Evolutionary conservation across 2,329 filamentous ascomycete genomes (phyloP).

Genomic region (Pseudogymnoascus sp.): DNA sequence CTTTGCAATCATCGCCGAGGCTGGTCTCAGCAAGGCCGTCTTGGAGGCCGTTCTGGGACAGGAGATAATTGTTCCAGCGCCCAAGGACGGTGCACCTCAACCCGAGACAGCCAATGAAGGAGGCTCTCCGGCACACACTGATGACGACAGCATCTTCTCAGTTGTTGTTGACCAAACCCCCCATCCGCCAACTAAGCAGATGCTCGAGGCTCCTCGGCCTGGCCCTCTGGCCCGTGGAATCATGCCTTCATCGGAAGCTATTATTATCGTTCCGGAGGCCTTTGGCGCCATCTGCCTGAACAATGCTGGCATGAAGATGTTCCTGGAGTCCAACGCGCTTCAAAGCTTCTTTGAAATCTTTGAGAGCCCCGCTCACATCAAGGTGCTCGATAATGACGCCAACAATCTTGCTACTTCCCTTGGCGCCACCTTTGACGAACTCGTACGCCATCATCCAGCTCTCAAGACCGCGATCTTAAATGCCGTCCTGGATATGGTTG

Average conservation of each 20-base stretch:
- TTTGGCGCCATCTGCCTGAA: slow-evolving; percentile 94
- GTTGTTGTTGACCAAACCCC: slow-evolving; percentile 32
- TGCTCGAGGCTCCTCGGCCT: slow-evolving; percentile 39
- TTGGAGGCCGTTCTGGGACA: slow-evolving; percentile 69
- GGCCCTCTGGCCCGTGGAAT: slow-evolving; percentile 60
- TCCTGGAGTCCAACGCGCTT: slow-evolving; percentile 73
- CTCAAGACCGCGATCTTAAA: slow-evolving; percentile 74
- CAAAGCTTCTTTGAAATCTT: slow-evolving; percentile 94
- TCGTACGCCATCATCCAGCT: slow-evolving; percentile 84
- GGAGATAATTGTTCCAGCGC: slow-evolving; percentile 22
- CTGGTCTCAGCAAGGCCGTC: slow-evolving; percentile 79
- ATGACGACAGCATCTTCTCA: slow-evolving; percentile 23
- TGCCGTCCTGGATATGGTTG: slow-evolving; percentile 83
- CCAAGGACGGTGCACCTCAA: slow-evolving; percentile 19
- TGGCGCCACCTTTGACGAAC: slow-evolving; percentile 83
- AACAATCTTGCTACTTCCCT: slow-evolving; percentile 63
- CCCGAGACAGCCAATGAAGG: slow-evolving; percentile 26
- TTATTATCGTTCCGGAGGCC: slow-evolving; percentile 76
- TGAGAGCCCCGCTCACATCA: slow-evolving; percentile 82
- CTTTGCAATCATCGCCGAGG: slow-evolving; percentile 91
- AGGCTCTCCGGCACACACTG: slow-evolving; percentile 18
- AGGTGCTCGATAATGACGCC: slow-evolving; percentile 68
- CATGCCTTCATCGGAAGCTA: slow-evolving; percentile 79
- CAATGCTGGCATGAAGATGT: slow-evolving; percentile 76
- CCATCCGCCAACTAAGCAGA: slow-evolving; percentile 47